These are phyloP conservation scores for Phoma sp. DNA, from an alignment of 2,329 filamentous ascomycete species.

Conservation along the genomic window DNA sequence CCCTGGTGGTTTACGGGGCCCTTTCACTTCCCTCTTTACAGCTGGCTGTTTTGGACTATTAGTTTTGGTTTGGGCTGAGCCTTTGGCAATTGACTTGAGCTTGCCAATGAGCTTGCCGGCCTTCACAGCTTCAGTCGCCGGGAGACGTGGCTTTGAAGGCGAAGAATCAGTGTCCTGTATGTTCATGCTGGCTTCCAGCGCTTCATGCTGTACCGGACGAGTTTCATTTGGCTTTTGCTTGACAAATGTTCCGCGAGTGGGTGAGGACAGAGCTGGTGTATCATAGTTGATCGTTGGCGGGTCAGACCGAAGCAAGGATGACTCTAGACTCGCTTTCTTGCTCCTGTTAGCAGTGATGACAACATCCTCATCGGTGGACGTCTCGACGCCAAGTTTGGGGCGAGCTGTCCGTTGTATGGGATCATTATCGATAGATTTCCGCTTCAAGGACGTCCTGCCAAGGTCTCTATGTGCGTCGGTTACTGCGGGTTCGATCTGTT, in stretches of 20 bases:
- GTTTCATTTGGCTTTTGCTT: constrained; percentile 2
- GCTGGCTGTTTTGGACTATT: not conserved
- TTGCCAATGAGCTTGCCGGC: not conserved
- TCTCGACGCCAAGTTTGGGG: not conserved
- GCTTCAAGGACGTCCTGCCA: not conserved
- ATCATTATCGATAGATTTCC: not conserved
- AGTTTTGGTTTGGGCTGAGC: not conserved
- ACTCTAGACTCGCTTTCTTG: not conserved
- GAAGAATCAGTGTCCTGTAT: not conserved
- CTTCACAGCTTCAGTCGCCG: not conserved
- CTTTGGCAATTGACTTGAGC: not conserved
- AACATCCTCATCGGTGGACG: not conserved
- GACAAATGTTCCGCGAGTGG: not conserved
- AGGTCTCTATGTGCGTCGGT: not conserved
- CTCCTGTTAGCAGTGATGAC: not conserved
- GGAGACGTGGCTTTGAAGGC: not conserved
- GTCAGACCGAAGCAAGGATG: not conserved
- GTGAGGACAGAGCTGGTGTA: not conserved
- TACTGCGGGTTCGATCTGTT: not conserved
- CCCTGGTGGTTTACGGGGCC: constrained; percentile 1
- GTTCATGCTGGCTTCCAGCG: not conserved
- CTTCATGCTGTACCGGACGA: not conserved
- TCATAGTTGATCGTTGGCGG: not conserved
- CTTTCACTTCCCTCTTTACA: constrained; percentile 6
- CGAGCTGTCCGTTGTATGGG: constrained; percentile 11